Evolutionary conservation across 2,329 filamentous ascomycete species (phyloP).

Genomic region (Pseudocercospora eumusae): DNA sequence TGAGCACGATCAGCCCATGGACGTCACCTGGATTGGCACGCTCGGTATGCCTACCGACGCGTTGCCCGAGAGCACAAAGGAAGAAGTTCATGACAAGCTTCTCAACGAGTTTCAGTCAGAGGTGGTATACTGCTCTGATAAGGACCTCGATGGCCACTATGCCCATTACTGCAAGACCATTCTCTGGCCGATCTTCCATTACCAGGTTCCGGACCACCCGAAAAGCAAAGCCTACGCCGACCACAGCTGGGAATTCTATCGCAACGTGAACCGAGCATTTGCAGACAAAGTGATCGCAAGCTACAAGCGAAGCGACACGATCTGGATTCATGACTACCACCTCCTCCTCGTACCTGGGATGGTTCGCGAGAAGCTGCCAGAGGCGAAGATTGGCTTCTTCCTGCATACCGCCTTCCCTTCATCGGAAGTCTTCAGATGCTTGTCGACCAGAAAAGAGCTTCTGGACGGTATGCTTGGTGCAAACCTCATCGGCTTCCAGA

Average conservation of each 20-base stretch:
- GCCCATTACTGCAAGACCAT: constrained; percentile 97
- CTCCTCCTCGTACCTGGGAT: constrained; percentile 84
- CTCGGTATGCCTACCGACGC: constrained; percentile 92
- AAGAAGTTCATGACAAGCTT: constrained; percentile 79
- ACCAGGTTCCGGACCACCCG: constrained; percentile 95
- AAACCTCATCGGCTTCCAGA: constrained; percentile 91
- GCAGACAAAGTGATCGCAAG: constrained; percentile 86
- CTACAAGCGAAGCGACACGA: constrained; percentile 89
- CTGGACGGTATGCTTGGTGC: constrained; percentile 91
- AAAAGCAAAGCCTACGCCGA: constrained; percentile 98
- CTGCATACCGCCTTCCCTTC: constrained; percentile 93
- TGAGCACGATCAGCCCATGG: constrained; percentile 64
- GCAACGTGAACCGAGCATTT: constrained; percentile 88
- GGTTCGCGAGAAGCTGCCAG: constrained; percentile 84
- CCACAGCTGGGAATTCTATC: constrained; percentile 82
- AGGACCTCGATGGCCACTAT: constrained; percentile 93
- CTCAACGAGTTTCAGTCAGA: constrained; percentile 80
- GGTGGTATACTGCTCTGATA: constrained; percentile 83
- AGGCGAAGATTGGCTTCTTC: constrained; percentile 95
- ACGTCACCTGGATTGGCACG: constrained; percentile 89
- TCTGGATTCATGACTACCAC: constrained; percentile 97
- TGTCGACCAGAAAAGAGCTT: constrained; percentile 82
- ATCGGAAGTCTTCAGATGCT: constrained; percentile 90
- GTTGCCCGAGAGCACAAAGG: constrained; percentile 71
- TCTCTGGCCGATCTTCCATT: constrained; percentile 96